phyloP scores from a whole-genome alignment of 164 flowering plant genomes.

The Pachysandra terminalis region DNA sequence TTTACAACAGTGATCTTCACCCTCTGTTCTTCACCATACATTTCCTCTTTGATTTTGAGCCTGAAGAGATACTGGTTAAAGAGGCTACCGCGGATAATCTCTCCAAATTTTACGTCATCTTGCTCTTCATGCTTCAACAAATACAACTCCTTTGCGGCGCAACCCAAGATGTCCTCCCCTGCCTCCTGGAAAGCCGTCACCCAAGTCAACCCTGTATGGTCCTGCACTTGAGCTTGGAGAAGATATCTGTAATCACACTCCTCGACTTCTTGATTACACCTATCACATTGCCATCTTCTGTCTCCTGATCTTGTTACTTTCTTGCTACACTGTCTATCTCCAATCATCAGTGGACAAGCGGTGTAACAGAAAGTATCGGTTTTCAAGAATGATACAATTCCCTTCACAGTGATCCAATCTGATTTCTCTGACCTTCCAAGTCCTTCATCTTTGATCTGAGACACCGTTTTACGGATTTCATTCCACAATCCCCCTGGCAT shows the following conservation, averaged over 20 bases:
- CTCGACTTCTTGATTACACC: constrained; percentile 83
- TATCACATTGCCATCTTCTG: constrained; percentile 79
- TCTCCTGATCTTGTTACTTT: constrained; percentile 68
- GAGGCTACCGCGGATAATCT: constrained; percentile 41
- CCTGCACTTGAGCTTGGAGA: constrained; percentile 89
- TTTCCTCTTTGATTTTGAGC: constrained; percentile 92
- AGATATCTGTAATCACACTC: constrained; percentile 94
- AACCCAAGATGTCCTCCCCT: constrained; percentile 87
- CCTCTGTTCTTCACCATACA: constrained; percentile 82
- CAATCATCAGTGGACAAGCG: constrained; percentile 93
- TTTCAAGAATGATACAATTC: constrained; percentile 67
- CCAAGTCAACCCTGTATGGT: constrained; percentile 90
- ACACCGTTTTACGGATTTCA: constrained; percentile 69
- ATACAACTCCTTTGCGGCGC: constrained; percentile 79
- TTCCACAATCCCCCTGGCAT: constrained; percentile 47
- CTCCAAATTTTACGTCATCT: constrained; percentile 60
- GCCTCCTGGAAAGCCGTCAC: constrained; percentile 96
- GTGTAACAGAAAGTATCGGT: constrained; percentile 86
- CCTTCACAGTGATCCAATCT: constrained; percentile 86
- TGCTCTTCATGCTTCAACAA: constrained; percentile 55
- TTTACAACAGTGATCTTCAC: constrained; percentile 82
- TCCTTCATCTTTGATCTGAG: constrained; percentile 87
- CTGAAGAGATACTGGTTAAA: constrained; percentile 55
- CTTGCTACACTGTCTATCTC: constrained; percentile 87
- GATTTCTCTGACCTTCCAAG: constrained; percentile 87